These are phyloP conservation scores for Pyrenochaeta sp. DNA, from an alignment of 2,329 filamentous ascomycete species.

Conservation along the genomic window DNA sequence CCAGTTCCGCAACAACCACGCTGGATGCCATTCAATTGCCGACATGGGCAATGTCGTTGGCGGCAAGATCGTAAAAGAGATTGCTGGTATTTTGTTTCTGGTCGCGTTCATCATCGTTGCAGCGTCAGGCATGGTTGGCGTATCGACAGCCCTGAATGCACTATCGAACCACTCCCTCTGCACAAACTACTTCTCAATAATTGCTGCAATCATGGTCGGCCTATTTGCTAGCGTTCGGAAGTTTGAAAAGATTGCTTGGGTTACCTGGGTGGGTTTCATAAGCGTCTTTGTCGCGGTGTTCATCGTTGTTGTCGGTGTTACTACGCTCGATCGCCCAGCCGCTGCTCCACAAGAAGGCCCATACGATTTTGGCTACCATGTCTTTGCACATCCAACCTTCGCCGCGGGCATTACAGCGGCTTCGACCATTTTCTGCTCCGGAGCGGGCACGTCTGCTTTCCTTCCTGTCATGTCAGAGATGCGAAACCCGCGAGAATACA, in stretches of 20 bases:
- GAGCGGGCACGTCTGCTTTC: constrained; percentile 67
- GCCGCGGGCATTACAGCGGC: constrained; percentile 64
- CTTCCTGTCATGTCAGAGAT: constrained; percentile 73
- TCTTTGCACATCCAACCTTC: constrained; percentile 66
- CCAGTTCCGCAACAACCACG: constrained; percentile 61
- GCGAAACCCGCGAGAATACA: constrained; percentile 65
- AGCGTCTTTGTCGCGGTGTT: constrained; percentile 67
- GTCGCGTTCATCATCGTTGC: constrained; percentile 66
- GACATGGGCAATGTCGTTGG: constrained; percentile 68
- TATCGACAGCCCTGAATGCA: constrained; percentile 68
- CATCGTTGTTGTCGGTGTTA: constrained; percentile 67
- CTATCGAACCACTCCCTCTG: constrained; percentile 67
- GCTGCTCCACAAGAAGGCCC: constrained; percentile 67
- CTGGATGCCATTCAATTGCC: constrained; percentile 62
- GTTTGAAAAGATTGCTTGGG: constrained; percentile 68
- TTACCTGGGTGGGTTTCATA: constrained; percentile 68
- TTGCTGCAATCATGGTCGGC: constrained; percentile 63
- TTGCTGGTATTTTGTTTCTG: constrained; percentile 64
- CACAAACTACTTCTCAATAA: constrained; percentile 66
- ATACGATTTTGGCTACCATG: constrained; percentile 67
- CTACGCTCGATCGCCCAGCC: constrained; percentile 64
- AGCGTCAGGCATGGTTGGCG: constrained; percentile 67
- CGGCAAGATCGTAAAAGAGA: constrained; percentile 60
- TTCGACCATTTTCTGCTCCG: constrained; percentile 67
- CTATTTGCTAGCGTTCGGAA: constrained; percentile 64